These are phyloP conservation scores for Rhizophlyctis rosea DNA, from an alignment of 192 early-diverging fungal genomes.

Conservation along the genomic window DNA sequence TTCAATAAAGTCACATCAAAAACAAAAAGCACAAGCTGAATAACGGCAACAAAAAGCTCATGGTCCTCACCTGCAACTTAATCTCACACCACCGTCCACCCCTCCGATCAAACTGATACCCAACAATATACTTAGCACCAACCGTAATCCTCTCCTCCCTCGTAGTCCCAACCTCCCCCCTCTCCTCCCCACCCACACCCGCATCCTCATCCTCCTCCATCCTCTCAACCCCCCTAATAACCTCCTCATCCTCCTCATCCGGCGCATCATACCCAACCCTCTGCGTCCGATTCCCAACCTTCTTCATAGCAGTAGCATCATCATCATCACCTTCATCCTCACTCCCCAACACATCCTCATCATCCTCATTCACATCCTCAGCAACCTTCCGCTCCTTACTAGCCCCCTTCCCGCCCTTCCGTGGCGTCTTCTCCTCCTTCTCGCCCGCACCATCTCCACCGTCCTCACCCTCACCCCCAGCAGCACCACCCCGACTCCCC, in stretches of 20 bases:
- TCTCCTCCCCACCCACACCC: constrained; percentile 43
- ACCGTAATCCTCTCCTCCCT: constrained; percentile 57
- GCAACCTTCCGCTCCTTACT: constrained; percentile 17
- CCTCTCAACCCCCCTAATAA: constrained; percentile 10
- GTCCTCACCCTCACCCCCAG: constrained; percentile 27
- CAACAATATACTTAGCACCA: constrained; percentile 63
- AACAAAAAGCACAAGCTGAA: constrained; percentile 9
- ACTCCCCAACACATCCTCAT: constrained; percentile 56
- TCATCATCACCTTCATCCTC: constrained; percentile 64
- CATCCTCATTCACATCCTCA: constrained; percentile 52
- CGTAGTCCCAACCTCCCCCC: constrained; percentile 27
- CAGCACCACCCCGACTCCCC: too few species aligned
- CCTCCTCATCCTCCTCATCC: constrained; percentile 80
- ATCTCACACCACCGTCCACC: constrained; percentile 77
- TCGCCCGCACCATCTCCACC: constrained; percentile 16
- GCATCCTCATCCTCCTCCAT: constrained; percentile 27
- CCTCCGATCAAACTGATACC: constrained; percentile 66
- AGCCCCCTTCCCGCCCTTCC: constrained; percentile 6
- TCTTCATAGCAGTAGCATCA: constrained; percentile 71
- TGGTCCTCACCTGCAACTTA: constrained; percentile 52
- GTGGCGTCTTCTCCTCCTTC: constrained; percentile 34
- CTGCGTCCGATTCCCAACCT: constrained; percentile 57
- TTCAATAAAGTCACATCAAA: too few species aligned
- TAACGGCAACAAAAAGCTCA: not conserved
- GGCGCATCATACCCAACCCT: constrained; percentile 75